Conservation (phyloP, 108 stramenopile species). For the Seminavis robusta region DNA sequence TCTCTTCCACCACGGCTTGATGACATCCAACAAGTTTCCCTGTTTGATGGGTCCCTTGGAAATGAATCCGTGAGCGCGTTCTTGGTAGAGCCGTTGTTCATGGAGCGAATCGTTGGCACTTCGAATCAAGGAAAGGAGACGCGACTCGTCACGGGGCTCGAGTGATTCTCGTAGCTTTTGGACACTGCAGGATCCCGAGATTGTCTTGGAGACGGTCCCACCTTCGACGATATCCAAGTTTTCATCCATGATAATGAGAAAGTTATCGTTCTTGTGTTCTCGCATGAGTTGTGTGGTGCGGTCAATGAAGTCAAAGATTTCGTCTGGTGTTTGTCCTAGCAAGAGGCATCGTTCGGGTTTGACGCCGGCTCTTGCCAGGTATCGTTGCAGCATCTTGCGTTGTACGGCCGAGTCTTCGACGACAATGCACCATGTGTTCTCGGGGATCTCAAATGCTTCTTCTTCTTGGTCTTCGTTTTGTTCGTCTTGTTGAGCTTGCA, state of each 20-base stretch:
- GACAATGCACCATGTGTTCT: constrained; percentile 51
- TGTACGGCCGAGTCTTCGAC: constrained; percentile 76
- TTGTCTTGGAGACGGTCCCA: constrained; percentile 23
- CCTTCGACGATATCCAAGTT: constrained; percentile 57
- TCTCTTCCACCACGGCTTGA: constrained; percentile 52
- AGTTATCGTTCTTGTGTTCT: constrained; percentile 30
- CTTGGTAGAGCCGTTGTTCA: constrained; percentile 40
- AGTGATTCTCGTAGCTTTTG: constrained; percentile 17
- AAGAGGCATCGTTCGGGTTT: constrained; percentile 13
- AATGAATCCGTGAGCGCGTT: constrained; percentile 56
- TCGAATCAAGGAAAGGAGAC: constrained; percentile 42
- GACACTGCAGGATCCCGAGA: constrained; percentile 45
- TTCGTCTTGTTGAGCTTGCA: too few relatives aligned
- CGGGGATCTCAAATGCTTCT: constrained; percentile 43
- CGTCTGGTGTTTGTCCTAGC: constrained; percentile 41
- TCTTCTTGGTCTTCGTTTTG: not conserved
- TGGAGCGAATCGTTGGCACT: constrained; percentile 57
- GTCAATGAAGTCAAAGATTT: constrained; percentile 47
- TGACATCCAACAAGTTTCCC: constrained; percentile 36
- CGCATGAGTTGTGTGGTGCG: constrained; percentile 29
- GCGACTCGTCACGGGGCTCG: constrained; percentile 7
- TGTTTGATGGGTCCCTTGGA: constrained; percentile 63
- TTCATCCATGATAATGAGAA: constrained; percentile 61
- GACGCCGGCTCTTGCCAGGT: constrained; percentile 53
- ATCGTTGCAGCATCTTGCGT: constrained; percentile 48